Base-by-base conservation (phyloP, 306 rosid genomes). In the Lupinus albus region DNA sequence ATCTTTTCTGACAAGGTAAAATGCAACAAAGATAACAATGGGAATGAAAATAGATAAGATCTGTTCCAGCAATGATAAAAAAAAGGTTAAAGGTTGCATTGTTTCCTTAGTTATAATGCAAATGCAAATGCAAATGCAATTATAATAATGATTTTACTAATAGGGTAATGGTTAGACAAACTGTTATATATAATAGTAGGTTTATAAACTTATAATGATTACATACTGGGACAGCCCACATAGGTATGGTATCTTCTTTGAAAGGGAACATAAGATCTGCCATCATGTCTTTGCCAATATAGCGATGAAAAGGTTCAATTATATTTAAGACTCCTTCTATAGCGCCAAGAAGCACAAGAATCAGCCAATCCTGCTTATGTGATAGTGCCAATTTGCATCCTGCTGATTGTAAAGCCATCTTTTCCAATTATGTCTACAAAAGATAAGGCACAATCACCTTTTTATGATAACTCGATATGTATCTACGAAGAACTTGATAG, bases 211-310 rank as follows among this genome's bases (percentile, higher is more conserved):
- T 16, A 17, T 6, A 6, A 51, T 35, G 21, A 52, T 56, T 46
- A 75, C 84, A 2, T 66, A 84, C 86, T 1, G 84, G 88, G 15
- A 84, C 86, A 35, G 25, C 80, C 88, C 88, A 81, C 67, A 78
- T 64, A 5, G 86, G 88, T 47, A 81, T 73, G 64, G 84, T 84
- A 44, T 84, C 65, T 47, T 61, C 5, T 13, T 78, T 64, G 11
- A 32, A 64, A 12, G 86, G 88, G 39, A 68, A 84, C 67, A 47
- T 64, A 8, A 78, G 63, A 70, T 78, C 76, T 13, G 21, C 15
- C 80, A 81, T 81, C 86, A 84, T 84, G 4, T 78, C 80, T 79
- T 59, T 33, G n/a, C 78, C 66, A 33, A 84, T 36, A 41, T 72
- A 81, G 16, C 84, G 84, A 72, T 81, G 84, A 58, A 81, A 84